Evolutionary conservation across 495 filamentous ascomycete species (phyloP).

Genomic region (Aspergillus affinis): DNA sequence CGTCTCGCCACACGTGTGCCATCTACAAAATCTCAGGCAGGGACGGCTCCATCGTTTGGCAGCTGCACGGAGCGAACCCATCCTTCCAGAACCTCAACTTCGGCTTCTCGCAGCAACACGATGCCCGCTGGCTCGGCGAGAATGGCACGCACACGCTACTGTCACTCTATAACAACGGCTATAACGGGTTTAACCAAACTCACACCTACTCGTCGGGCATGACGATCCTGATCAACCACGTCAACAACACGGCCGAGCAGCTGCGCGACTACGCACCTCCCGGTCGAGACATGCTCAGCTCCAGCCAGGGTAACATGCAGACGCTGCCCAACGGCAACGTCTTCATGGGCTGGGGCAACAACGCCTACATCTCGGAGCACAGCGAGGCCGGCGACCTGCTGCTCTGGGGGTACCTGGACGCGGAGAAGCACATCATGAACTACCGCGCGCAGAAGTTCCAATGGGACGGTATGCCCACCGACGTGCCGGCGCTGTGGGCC

Average conservation of each 20-base stretch:
- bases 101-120: slow-evolving; percentile 62
- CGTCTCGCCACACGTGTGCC: slow-evolving; percentile 56
- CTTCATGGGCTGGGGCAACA: slow-evolving; percentile 62
- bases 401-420: slow-evolving; percentile 43
- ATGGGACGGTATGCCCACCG: slow-evolving; percentile 45
- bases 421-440: slow-evolving; percentile 38
- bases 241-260: slow-evolving; percentile 49
- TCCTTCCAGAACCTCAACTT: slow-evolving; percentile 50
- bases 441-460: slow-evolving; percentile 47
- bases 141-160: slow-evolving; percentile 49
- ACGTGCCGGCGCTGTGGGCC: slow-evolving; percentile 44
- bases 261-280: slow-evolving; percentile 43
- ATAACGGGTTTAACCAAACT: slow-evolving; percentile 49
- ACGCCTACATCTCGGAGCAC: slow-evolving; percentile 58
- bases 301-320: slow-evolving; percentile 63
- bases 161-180: slow-evolving; percentile 59
- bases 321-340: slow-evolving; percentile 54
- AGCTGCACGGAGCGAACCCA: slow-evolving; percentile 50
- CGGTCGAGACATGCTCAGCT: slow-evolving; percentile 47
- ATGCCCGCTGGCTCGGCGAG: slow-evolving; percentile 57
- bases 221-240: slow-evolving; percentile 56
- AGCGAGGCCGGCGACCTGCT: slow-evolving; percentile 52
- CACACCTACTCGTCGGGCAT: slow-evolving; percentile 54
- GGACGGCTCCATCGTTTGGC: slow-evolving; percentile 59
- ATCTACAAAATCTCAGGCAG: slow-evolving; percentile 61